These are phyloP conservation scores for Phlegmacium glaucopus DNA, from an alignment of 768 basidiomycete species.

Conservation along the genomic window DNA sequence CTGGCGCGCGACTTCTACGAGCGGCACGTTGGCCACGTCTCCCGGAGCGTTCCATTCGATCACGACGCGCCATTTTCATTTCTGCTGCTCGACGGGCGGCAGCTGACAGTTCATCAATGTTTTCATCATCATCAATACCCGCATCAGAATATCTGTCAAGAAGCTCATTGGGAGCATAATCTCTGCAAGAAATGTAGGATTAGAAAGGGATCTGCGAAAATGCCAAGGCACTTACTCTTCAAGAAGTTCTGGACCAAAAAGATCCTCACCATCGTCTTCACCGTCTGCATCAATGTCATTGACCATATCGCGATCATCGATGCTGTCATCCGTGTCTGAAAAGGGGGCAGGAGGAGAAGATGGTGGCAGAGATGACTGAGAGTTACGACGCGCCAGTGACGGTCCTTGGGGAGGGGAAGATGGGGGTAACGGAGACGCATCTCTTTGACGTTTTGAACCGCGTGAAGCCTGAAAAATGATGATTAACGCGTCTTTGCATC, in stretches of 20 bases:
- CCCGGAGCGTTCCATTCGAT: constrained; percentile 68
- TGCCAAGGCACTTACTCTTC: constrained; percentile 51
- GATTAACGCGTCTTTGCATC: constrained; percentile 1
- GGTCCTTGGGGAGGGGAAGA: constrained; percentile 45
- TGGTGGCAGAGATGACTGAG: constrained; percentile 78
- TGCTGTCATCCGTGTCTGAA: constrained; percentile 81
- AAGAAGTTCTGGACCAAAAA: constrained; percentile 72
- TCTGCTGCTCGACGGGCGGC: constrained; percentile 81
- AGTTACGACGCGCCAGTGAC: constrained; percentile 49
- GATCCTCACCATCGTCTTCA: constrained; percentile 89
- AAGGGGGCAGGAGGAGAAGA: constrained; percentile 83
- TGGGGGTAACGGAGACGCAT: constrained; percentile 47
- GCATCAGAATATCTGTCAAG: constrained; percentile 87
- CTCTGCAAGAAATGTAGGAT: constrained; percentile 39
- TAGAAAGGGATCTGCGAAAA: constrained; percentile 8
- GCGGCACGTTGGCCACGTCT: constrained; percentile 72
- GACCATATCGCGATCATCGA: constrained; percentile 68
- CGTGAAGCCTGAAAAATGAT: constrained; percentile 35
- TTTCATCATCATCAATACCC: constrained; percentile 81
- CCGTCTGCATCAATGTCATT: constrained; percentile 63
- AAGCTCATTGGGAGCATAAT: constrained; percentile 79
- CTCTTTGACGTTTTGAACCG: constrained; percentile 61
- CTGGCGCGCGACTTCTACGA: constrained; percentile 76
- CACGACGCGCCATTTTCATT: constrained; percentile 81
- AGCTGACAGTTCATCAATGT: constrained; percentile 62